Percentiles rank a stretch among this genome's conserved stretches.
Evolutionary conservation across 331 rosid genomes (phyloP).

Genomic region (Acacia pycnantha): DNA sequence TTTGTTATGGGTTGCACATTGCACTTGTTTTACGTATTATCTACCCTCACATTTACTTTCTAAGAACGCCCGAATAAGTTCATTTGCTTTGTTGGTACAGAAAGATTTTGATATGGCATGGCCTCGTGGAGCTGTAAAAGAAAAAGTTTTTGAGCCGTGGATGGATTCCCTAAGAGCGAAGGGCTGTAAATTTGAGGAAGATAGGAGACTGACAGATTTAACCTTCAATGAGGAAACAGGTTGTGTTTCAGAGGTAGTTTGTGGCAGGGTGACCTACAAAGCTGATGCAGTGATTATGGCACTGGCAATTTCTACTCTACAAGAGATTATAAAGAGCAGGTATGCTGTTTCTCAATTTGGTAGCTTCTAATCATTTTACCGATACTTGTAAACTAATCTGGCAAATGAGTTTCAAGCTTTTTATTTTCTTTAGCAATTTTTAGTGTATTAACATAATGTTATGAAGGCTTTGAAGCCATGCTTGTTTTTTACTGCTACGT

Average conservation of each 20-base stretch:
- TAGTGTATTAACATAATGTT: neutral
- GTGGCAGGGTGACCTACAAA: constrained; percentile 28
- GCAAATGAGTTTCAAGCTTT: neutral
- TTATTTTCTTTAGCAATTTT: neutral
- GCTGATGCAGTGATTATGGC: constrained; percentile 63
- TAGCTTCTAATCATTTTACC: neutral
- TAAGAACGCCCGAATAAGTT: neutral
- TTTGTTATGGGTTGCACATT: neutral
- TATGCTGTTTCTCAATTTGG: constrained; percentile 21
- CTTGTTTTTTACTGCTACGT: neutral
- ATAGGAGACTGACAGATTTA: constrained; percentile 40
- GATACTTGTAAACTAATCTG: neutral
- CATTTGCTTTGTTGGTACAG: constrained; percentile 31
- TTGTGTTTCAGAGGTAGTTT: constrained; percentile 41
- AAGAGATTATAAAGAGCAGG: constrained; percentile 49
- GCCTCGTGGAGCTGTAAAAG: constrained; percentile 54
- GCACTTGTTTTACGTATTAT: neutral
- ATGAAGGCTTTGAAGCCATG: neutral
- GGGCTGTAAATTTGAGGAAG: constrained; percentile 51
- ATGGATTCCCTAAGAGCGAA: constrained; percentile 42
- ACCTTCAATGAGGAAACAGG: constrained; percentile 41
- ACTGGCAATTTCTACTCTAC: constrained; percentile 44
- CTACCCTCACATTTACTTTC: neutral
- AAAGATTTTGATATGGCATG: constrained; percentile 54
- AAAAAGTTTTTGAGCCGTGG: constrained; percentile 51